Base-by-base conservation (phyloP, 345 rosid genomes). In the Viola odorata region DNA sequence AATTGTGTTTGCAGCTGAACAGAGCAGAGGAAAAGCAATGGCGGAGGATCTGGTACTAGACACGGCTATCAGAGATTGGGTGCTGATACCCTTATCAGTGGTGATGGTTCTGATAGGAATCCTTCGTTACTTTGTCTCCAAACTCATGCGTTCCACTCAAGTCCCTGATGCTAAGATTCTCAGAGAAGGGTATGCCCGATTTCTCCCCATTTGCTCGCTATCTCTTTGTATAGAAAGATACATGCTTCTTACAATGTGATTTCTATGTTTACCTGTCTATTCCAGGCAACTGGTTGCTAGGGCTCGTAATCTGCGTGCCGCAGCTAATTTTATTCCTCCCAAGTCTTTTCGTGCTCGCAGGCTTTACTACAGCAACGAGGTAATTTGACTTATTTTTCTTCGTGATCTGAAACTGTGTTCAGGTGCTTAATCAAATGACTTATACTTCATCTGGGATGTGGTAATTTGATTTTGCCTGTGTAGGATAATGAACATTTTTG, bases 1-100 rank as follows among this genome's bases (percentile, higher is more conserved):
- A 42, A 42, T 7, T 42, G 45, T 42, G 11, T 3, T 6, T 6
- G 45, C 8, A 42, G 45, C 45, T 23, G 50, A 47, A n/a, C 13
- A 47, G 50, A 47, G 50, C 11, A 47, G 50, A 47, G 13, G 50
- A 7, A 11, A 10, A 47, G 12, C 0, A 42, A 94, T 94, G 99
- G 97, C 92, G 73, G 99, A 85, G 75, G 96, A 92, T 75, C 79
- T 92, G 61, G 99, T 92, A 49, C 83, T 90, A 1, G 99, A 92
- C 66, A 89, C 95, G 50, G 99, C 99, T 65, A 92, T 92, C 52
- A 86, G 96, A 77, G 91, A 90, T 10, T 92, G 97, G 96, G 97
- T 92, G 37, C 70, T 92, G 67, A 94, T 94, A 32, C 99, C 96
- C 17, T 77, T 94, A 8, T 89, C 99, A 0, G 84, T 87, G 41